Conservation (phyloP, 495 filamentous ascomycete species). For the Annulohypoxylon nitens region DNA sequence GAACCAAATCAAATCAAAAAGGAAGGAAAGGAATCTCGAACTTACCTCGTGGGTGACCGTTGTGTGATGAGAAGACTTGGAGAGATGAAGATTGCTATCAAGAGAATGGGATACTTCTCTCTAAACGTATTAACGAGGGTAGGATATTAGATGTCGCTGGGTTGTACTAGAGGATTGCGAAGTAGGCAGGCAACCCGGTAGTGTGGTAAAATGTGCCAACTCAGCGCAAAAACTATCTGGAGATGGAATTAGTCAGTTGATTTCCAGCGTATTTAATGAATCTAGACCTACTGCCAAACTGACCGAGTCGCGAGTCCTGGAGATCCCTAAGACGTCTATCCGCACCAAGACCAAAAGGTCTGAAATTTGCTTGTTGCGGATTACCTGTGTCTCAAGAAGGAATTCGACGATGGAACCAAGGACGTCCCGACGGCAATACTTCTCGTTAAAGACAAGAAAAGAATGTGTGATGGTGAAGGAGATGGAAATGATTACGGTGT, state of each 20-base stretch:
- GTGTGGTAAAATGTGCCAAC: constrained; percentile 9
- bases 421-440: constrained; percentile 25
- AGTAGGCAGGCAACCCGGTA: constrained; percentile 5
- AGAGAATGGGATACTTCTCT: constrained; percentile 1
- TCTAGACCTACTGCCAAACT: constrained; percentile 14
- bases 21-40: background rate
- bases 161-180: constrained; percentile 5
- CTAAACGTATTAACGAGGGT: constrained; percentile 2
- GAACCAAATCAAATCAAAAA: too few species aligned
- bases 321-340: constrained; percentile 12
- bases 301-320: background rate
- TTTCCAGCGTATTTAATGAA: background rate
- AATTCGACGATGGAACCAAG: constrained; percentile 13
- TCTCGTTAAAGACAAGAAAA: constrained; percentile 27
- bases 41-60: background rate
- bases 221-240: constrained; percentile 18
- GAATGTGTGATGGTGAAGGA: background rate
- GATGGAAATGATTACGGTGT: background rate
- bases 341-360: constrained; percentile 22
- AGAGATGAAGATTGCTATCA: background rate
- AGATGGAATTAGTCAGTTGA: background rate
- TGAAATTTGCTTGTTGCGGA: constrained; percentile 1
- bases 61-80: background rate
- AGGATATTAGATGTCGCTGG: constrained; percentile 3
- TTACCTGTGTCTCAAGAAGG: constrained; percentile 32